Evolutionary conservation across 2,329 filamentous ascomycete species (phyloP), one percentile per base, ranked within the genome.

Genomic region (Fusarium humuli): DNA sequence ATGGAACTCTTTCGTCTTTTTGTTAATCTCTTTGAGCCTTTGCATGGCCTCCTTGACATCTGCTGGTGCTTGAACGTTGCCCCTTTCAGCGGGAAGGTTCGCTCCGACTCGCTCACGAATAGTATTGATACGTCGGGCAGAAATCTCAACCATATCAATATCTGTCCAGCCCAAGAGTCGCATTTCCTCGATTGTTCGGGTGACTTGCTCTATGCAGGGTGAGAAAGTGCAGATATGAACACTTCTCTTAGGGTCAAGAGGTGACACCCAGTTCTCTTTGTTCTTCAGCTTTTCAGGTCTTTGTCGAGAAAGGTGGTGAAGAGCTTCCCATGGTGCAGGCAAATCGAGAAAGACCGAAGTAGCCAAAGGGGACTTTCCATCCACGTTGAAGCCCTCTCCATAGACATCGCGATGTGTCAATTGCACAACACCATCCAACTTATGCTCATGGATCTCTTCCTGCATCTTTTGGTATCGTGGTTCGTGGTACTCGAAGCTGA

Each of bases 171-270:
- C 94, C 9, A 94, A 83, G 40, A 90, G 87, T 57, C 95, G 91
- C 80, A 99, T 86, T 14, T 89, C 88, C 13, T 92, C 91, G 57
- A 97, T 90, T 0, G 96, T 98, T 59, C 90, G 89, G 56, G 92
- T 94, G 23, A 97, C 95, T 82, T 99, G 96, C 81, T 99, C 96
- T 71, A 99, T 97, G 80, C 96, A 99, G 0, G 96, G 96, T 2
- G 92, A 97, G 82, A 99, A 99, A 1, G 94, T 97, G 83, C 96
- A 99, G 57, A 99, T 87, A 76, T 96, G 87, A 3, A 91, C 88
- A 7, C 91, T 87, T 44, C 88, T 86, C n/a, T 86, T 85, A 0
- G 93, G 90, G 71, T 96, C 91, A 13, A 98, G 85, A 1, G 88
- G 85, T 1, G 88, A 90, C 18, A 85, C 77, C 82, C 86, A 90